Percentiles rank a stretch among this genome's conserved stretches.
These are phyloP conservation scores for Pugionium cornutum DNA, from an alignment of 345 rosid species.

Conservation along the genomic window DNA sequence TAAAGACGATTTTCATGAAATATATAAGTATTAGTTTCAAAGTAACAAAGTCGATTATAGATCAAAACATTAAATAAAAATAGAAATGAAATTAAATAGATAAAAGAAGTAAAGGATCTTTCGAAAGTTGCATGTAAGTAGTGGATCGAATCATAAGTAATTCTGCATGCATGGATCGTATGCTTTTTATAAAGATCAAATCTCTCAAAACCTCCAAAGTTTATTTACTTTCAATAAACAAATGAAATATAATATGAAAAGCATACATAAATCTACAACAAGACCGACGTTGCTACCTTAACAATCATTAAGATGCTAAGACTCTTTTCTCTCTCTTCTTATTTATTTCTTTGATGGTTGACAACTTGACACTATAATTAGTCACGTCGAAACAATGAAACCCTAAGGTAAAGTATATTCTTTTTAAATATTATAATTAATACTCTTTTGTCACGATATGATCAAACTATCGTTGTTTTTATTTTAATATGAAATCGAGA, in stretches of 20 bases:
- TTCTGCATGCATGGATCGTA: constrained; percentile 41
- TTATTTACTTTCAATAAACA: constrained; percentile 25
- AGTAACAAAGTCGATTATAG: not conserved
- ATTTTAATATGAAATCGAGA: not conserved
- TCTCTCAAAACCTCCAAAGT: constrained; percentile 26
- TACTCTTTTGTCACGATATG: constrained; percentile 23
- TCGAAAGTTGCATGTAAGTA: constrained; percentile 34
- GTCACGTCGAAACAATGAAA: constrained; percentile 33
- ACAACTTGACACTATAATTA: constrained; percentile 42
- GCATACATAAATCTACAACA: constrained; percentile 26
- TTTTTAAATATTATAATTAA: not conserved
- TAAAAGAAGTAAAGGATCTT: constrained; percentile 15
- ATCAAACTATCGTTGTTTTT: constrained; percentile 5
- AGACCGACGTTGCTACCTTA: constrained; percentile 28
- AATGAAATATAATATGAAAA: constrained; percentile 26
- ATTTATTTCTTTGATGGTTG: constrained; percentile 33
- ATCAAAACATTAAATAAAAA: not conserved
- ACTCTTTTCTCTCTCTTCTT: constrained; percentile 27
- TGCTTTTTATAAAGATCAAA: constrained; percentile 32
- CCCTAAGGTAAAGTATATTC: constrained; percentile 18
- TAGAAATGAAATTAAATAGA: constrained; percentile 2
- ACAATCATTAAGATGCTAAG: constrained; percentile 14
- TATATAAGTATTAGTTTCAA: constrained; percentile 4
- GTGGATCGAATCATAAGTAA: constrained; percentile 37
- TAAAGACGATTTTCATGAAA: not conserved